Evolutionary conservation across 495 filamentous ascomycete species (phyloP), one percentile per base, ranked within the genome.

Genomic region (Trichoderma reesei): DNA sequence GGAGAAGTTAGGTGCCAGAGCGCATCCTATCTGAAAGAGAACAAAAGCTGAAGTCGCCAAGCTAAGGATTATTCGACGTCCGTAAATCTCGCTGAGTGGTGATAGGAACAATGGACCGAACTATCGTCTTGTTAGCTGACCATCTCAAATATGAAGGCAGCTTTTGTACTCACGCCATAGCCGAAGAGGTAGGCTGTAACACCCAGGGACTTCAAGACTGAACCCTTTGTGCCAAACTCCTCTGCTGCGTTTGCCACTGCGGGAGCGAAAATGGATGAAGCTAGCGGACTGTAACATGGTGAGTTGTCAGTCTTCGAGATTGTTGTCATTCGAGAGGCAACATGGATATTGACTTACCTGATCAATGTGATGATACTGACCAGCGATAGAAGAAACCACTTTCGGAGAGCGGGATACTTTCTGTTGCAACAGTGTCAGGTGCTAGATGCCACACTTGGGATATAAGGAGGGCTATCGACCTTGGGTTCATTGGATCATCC

Each of bases 81-180:
- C 90, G 65, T 89, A 91, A 16, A 91, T 85, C 71, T 94, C 89
- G 11, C 82, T 87, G 7, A 92, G 73, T 0, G 90, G 90, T 0
- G 86, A 86, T 1, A 90, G 73, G 54, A 90, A 80, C 2, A 80
- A 62, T 6, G 78, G 78, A 1, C 78, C 78, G 14, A 34, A 56
- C 51, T 56, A 6, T 48, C n/a, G 6, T 6, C 6, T n/a, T 20
- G 18, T 48, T 18, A 48, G 44, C n/a, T 48, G 0, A 9, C 4
- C 18, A 26, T 26, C 26, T 26, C n/a, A n/a, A n/a, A n/a, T 20
- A 20, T 18, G 16, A 48, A 8, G 1, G n/a, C n/a, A 20, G 7
- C n/a, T 8, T 48, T 6, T 20, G 16, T 18, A 34, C 51, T 31
- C 14, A 78, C 71, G 7, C 71, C 73, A 60, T 78, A 79, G 16